Evolutionary conservation across 2,329 filamentous ascomycete species (phyloP).

Genomic region (Fusarium penzigii): DNA sequence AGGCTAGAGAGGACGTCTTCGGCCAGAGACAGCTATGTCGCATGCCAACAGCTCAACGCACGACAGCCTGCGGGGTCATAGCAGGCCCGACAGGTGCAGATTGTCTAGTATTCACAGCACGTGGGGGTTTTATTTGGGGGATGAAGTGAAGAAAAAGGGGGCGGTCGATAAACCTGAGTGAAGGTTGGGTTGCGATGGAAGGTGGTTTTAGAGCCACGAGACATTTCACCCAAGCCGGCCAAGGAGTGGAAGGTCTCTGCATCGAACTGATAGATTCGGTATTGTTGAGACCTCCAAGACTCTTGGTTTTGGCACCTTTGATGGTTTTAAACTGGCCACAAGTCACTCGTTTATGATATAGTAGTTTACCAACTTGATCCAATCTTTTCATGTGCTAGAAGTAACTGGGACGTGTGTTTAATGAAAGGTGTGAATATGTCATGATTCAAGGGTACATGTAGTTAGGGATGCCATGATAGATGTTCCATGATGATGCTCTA

Average conservation of each 20-base stretch:
- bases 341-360: constrained; percentile 28
- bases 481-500: too few species aligned
- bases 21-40: constrained; percentile 22
- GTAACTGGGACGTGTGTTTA: neutral
- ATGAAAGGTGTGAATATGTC: neutral
- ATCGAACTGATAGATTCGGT: constrained; percentile 6
- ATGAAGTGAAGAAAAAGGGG: constrained; percentile 6
- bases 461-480: too few species aligned
- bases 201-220: neutral
- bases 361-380: constrained; percentile 22
- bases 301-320: constrained; percentile 19
- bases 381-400: constrained; percentile 19
- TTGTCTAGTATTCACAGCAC: constrained; percentile 31
- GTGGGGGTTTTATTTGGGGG: constrained; percentile 10
- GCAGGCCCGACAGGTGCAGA: constrained; percentile 28
- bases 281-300: constrained; percentile 8
- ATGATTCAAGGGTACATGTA: too few species aligned
- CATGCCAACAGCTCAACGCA: constrained; percentile 21
- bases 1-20: constrained; percentile 14
- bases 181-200: neutral
- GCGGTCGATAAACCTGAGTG: constrained; percentile 2
- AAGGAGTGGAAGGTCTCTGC: neutral
- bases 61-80: constrained; percentile 21
- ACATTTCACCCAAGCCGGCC: neutral
- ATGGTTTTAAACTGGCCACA: constrained; percentile 20